Evolutionary conservation across 441 rosid species (phyloP).

Genomic region (Eruca vesicaria): DNA sequence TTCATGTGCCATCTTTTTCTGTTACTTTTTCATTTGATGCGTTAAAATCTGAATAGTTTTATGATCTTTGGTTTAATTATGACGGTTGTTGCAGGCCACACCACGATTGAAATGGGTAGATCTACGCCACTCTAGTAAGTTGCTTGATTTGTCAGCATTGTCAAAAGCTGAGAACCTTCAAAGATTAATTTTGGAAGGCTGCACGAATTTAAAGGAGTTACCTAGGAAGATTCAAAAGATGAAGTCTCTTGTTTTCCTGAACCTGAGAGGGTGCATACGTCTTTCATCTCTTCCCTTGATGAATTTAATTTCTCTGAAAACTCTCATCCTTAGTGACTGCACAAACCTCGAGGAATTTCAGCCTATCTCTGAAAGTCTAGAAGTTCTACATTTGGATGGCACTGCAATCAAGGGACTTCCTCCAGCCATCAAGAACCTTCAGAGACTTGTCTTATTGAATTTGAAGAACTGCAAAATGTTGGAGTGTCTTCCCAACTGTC

Average conservation of each 20-base stretch:
- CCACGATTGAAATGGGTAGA: constrained; percentile 9
- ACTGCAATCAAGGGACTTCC: constrained; percentile 6
- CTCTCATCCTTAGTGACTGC: constrained; percentile 10
- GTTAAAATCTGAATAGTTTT: not conserved
- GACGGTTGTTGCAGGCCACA: not conserved
- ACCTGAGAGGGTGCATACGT: constrained; percentile 4
- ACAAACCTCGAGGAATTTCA: constrained; percentile 1
- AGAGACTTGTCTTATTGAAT: constrained; percentile 29
- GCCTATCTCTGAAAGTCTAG: not conserved
- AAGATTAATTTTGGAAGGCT: constrained; percentile 11
- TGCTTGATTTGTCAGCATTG: not conserved
- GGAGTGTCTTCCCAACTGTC: constrained; percentile 8
- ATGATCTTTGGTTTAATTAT: not conserved
- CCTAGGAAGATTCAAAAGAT: not conserved
- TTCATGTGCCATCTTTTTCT: not conserved
- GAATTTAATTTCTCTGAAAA: not conserved
- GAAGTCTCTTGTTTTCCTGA: not conserved
- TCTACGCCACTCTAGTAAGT: not conserved
- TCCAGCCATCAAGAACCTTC: not conserved
- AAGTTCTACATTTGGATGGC: constrained; percentile 1
- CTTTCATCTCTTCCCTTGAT: not conserved
- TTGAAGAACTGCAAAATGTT: constrained; percentile 29
- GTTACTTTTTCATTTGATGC: not conserved
- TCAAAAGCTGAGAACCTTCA: not conserved
- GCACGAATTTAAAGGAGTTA: not conserved